phyloP scores from a whole-genome alignment of 495 filamentous ascomycete genomes.

The Xylaria bambusicola region DNA sequence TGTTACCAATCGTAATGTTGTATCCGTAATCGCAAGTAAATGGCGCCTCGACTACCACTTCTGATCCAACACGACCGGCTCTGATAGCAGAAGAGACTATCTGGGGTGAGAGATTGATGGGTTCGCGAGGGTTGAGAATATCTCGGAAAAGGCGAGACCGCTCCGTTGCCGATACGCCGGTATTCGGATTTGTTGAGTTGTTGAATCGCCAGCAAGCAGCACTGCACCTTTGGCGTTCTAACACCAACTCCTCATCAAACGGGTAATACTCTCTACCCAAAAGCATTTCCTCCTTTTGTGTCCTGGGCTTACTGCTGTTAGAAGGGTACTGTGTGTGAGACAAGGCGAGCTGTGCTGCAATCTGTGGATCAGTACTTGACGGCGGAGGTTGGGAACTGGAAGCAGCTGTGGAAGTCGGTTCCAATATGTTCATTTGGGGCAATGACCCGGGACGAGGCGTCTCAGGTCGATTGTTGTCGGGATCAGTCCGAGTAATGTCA shows the following conservation, averaged over 20 bases:
- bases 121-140: constrained; percentile 58
- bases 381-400: constrained; percentile 35
- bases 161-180: constrained; percentile 74
- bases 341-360: constrained; percentile 61
- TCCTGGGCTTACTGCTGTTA: constrained; percentile 45
- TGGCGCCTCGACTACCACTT: constrained; percentile 81
- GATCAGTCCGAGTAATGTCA: constrained; percentile 53
- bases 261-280: constrained; percentile 78
- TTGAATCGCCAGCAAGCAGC: constrained; percentile 87
- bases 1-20: constrained; percentile 85
- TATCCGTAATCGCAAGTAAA: constrained; percentile 97
- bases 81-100: constrained; percentile 49
- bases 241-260: constrained; percentile 72
- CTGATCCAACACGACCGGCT: constrained; percentile 69
- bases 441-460: constrained; percentile 35
- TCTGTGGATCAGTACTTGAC: constrained; percentile 49
- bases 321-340: constrained; percentile 50
- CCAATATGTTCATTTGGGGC: constrained; percentile 50
- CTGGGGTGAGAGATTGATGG: constrained; percentile 49
- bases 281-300: constrained; percentile 95
- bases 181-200: constrained; percentile 77
- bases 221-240: constrained; percentile 86
- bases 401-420: constrained; percentile 38
- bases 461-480: constrained; percentile 26
- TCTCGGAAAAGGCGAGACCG: constrained; percentile 78